These are phyloP conservation scores for Candida sakaeoensis DNA, from an alignment of 805 yeast species.

Conservation along the genomic window DNA sequence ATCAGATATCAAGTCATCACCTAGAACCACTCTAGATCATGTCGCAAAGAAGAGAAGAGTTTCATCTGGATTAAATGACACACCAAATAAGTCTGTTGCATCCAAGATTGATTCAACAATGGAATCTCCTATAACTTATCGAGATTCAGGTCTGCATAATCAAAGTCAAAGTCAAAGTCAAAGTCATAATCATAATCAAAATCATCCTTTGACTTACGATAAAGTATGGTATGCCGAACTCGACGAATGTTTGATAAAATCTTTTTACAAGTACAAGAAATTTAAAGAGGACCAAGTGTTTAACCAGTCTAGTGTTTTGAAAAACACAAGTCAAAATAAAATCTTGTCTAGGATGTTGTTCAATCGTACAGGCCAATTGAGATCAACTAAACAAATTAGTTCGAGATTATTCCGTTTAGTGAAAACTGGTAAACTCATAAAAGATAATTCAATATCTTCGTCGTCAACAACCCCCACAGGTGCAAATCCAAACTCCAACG, in stretches of 20 bases:
- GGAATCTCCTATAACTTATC: constrained; percentile 21
- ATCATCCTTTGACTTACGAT: constrained; percentile 13
- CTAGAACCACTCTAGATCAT: constrained; percentile 1
- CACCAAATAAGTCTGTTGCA: constrained; percentile 37
- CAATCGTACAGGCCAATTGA: constrained; percentile 30
- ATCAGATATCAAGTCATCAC: constrained; percentile 3
- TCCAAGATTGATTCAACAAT: constrained; percentile 29
- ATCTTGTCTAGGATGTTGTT: constrained; percentile 38
- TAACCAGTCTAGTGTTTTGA: constrained; percentile 21
- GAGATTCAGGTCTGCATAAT: constrained; percentile 8
- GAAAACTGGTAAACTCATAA: constrained; percentile 20
- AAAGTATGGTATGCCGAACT: constrained; percentile 34
- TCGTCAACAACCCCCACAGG: neutral
- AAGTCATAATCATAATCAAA: neutral
- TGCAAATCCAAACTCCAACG: constrained; percentile 12
- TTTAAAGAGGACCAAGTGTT: constrained; percentile 24
- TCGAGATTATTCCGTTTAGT: constrained; percentile 28
- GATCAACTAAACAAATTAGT: constrained; percentile 37
- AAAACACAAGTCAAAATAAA: constrained; percentile 36
- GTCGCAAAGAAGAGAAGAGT: constrained; percentile 13
- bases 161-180: constrained; percentile 1
- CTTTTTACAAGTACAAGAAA: constrained; percentile 30
- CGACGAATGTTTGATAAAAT: constrained; percentile 32
- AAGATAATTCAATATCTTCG: constrained; percentile 8
- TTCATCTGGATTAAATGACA: constrained; percentile 15